Evolutionary conservation across 2,329 filamentous ascomycete species (phyloP).

Genomic region (Tolypocladium ovalisporum): DNA sequence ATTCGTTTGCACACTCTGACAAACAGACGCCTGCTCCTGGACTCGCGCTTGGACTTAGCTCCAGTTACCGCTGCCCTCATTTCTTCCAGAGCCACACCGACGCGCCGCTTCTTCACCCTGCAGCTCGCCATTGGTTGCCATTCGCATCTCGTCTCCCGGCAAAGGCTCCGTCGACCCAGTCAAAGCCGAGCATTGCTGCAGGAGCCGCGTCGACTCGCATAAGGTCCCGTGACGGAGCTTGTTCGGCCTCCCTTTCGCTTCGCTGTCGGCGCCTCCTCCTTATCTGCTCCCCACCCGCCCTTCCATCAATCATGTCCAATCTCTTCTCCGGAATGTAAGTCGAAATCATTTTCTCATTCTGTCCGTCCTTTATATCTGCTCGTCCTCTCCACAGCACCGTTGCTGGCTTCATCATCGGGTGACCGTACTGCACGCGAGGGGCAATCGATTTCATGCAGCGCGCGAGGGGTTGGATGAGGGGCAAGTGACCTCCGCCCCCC

Average conservation of each 20-base stretch:
- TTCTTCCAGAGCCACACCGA: not conserved
- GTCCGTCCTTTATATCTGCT: not conserved
- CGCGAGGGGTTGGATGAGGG: conserved; percentile 6
- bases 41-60: not conserved
- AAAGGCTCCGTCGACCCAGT: not conserved
- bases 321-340: conserved; percentile 54
- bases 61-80: not conserved
- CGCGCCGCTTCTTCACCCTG: not conserved
- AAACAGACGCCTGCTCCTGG: not conserved
- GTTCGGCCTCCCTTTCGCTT: conserved; percentile 1
- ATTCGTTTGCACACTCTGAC: not conserved
- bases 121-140: not conserved
- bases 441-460: not conserved
- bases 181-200: not conserved
- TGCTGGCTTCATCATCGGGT: not conserved
- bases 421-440: not conserved
- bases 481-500: conserved; percentile 5
- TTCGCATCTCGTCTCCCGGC: not conserved
- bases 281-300: conserved; percentile 1
- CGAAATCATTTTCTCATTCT: conserved; percentile 1
- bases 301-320: conserved; percentile 39
- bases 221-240: conserved; percentile 4
- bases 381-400: not conserved
- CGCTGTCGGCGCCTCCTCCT: not conserved
- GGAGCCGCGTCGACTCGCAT: conserved; percentile 1